phyloP scores from a whole-genome alignment of 306 rosid genomes.

The Prosopis cineraria region DNA sequence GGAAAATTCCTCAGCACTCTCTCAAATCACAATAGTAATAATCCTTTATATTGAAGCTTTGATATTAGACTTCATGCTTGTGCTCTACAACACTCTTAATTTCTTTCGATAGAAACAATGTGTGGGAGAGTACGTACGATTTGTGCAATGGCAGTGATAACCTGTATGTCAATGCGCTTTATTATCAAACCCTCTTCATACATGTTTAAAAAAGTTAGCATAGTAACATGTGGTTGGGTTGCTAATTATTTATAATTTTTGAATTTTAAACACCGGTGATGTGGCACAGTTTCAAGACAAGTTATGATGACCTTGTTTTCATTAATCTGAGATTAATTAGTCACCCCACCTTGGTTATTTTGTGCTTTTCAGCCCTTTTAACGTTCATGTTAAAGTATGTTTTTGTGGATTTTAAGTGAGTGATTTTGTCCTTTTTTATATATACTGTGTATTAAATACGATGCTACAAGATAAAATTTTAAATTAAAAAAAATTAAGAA shows the following conservation, averaged over 20 bases:
- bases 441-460: not conserved
- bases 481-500: no score
- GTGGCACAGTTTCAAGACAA: slow-evolving; percentile 33
- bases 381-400: slow-evolving; percentile 44
- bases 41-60: slow-evolving; percentile 16
- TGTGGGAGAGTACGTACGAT: slow-evolving; percentile 16
- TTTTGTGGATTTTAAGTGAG: slow-evolving; percentile 27
- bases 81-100: not conserved
- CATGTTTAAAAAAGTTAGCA: not conserved
- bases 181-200: not conserved
- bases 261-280: slow-evolving; percentile 17
- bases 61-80: not conserved
- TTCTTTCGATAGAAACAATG: slow-evolving; percentile 40
- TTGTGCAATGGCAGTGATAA: slow-evolving; percentile 24
- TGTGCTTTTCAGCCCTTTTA: slow-evolving; percentile 32
- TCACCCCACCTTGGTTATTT: not conserved
- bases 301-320: not conserved
- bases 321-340: slow-evolving; percentile 5
- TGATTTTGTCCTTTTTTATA: slow-evolving; percentile 28
- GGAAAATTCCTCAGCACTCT: not conserved
- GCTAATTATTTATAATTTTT: not conserved
- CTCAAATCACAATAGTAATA: slow-evolving; percentile 22
- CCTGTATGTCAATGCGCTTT: not conserved
- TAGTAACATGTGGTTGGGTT: slow-evolving; percentile 5
- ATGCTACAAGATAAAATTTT: no score